Evolutionary conservation across 176 grass and related monocot genomes (phyloP), one percentile per base, ranked within the genome.

Genomic region (Carex myosuroides): DNA sequence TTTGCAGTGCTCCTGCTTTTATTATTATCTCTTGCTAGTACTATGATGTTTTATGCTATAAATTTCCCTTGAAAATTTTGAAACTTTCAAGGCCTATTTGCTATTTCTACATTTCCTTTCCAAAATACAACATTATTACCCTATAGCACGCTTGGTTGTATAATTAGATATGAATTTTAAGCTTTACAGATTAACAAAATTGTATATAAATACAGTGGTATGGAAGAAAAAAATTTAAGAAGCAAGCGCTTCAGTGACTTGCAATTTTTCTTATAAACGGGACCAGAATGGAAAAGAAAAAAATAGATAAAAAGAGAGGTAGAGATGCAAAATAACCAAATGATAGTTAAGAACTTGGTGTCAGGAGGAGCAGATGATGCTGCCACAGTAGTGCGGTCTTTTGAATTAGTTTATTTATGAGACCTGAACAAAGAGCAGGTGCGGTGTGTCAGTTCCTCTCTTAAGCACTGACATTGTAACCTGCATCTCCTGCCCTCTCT

Each of bases 351-450:
- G 63, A 48, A 65, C 60, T 83, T 52, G 42, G 80, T 64, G 79
- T 56, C 56, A 81, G 79, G 24, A 81, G 79, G 17, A 54, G 4
- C 73, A 55, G 73, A 77, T 22, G 71, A 76, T 76, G 71, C 21
- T 77, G 73, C 13, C 73, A 77, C 73, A 77, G 24, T 77, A 56
- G 73, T 55, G 50, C 73, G 21, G 73, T 77, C 73, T 56, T 77
- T 77, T 24, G 10, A 55, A 55, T 76, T 53, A 77, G 50, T 77
- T 77, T 77, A 77, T 77, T 77, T 56, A 76, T 77, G 73, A 77
- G 73, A 77, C 48, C 73, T 77, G 73, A 77, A 77, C 73, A 77
- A 32, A 56, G 73, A 56, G 60, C 80, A 83, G 80, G 80, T 83
- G 80, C 60, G 60, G 24, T 64, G 57, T 64, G 80, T 83, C 80